Evolutionary conservation across 352 stramenopile genomes (phyloP).

Genomic region (Vaucheria bursata): DNA sequence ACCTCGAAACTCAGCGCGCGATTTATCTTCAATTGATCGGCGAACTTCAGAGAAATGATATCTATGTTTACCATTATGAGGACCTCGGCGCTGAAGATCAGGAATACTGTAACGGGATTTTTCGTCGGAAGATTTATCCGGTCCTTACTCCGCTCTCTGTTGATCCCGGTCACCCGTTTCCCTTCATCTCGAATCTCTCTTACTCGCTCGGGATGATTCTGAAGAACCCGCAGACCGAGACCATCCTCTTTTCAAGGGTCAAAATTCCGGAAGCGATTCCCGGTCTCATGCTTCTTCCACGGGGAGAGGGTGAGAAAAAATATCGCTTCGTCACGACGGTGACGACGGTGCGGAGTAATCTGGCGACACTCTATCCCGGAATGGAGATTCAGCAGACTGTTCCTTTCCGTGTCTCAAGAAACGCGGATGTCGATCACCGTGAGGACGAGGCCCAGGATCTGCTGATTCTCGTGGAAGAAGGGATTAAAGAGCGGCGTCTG

Average conservation of each 20-base stretch:
- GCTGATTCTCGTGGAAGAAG: neutral
- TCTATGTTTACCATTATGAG: neutral
- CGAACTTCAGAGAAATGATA: neutral
- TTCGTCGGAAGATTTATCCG: neutral
- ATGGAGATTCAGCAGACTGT: neutral
- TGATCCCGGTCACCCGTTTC: neutral
- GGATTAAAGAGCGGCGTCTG: neutral
- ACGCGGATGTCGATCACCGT: neutral
- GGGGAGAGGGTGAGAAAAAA: neutral
- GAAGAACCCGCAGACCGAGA: neutral
- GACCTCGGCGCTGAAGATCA: neutral
- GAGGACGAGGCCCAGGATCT: neutral
- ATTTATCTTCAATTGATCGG: neutral
- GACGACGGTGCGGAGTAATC: neutral
- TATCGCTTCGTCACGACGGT: neutral
- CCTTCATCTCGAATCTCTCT: neutral
- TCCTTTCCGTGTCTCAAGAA: neutral
- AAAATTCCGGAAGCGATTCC: neutral
- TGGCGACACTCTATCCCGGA: neutral
- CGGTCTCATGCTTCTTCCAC: neutral
- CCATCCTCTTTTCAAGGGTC: neutral
- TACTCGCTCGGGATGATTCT: neutral
- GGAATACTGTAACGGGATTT: neutral
- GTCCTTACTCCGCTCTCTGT: neutral
- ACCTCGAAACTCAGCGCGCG: neutral